A percentile compares a stretch with the other conserved stretches of the same genome.
Conservation (phyloP, 2,329 filamentous ascomycete species). For the Scedosporium dehoogii region DNA sequence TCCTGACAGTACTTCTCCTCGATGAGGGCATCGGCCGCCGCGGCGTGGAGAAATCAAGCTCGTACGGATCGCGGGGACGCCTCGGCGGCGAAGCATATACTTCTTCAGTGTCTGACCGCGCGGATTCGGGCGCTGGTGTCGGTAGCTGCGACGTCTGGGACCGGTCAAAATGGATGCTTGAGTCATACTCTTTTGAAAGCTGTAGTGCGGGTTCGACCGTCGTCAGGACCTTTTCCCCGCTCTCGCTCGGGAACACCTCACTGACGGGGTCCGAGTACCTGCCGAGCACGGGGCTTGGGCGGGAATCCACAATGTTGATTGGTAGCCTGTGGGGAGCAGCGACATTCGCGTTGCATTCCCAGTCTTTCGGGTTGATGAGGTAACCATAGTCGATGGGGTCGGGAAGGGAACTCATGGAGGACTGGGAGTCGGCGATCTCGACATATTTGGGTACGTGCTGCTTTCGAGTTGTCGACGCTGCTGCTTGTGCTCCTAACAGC, state of each 20-base stretch:
- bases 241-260: background rate
- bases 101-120: background rate
- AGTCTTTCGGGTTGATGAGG: background rate
- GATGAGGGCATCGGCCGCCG: background rate
- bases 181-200: background rate
- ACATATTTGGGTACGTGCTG: background rate
- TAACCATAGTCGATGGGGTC: background rate
- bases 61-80: background rate
- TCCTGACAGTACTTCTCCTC: background rate
- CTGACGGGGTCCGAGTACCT: background rate
- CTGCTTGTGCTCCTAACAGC: background rate
- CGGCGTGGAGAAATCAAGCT: background rate
- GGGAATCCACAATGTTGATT: background rate
- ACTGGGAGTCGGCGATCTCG: constrained; percentile 3
- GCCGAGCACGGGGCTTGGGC: background rate
- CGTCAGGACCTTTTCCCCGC: background rate
- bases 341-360: background rate
- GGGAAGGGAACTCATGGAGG: background rate
- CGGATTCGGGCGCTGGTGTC: background rate
- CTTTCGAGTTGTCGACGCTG: background rate
- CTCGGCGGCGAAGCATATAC: background rate
- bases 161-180: background rate
- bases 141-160: background rate
- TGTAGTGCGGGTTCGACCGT: background rate
- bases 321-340: background rate